Evolutionary conservation across 83 land plant species (phyloP), one percentile per base, ranked within the genome.

Genomic region (Diphasiastrum complanatum): DNA sequence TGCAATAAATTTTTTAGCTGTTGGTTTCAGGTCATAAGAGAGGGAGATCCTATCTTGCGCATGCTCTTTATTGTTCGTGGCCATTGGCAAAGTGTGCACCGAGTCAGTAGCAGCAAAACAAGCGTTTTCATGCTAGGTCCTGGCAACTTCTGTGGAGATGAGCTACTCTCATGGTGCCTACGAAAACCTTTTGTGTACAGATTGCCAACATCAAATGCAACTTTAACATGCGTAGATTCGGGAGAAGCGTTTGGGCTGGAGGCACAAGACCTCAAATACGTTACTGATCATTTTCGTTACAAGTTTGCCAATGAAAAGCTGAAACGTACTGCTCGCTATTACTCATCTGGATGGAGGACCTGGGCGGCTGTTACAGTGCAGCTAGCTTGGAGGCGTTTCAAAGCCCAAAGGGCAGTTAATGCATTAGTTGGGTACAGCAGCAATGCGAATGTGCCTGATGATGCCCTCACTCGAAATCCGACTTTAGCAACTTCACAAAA

Each of bases 61-160:
- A 55, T 55, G 59, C 19, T 55, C 14, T 55, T 55, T 19, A 55
- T 55, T 11, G 34, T 55, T 5, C 34, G 59, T 10, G 59, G 59
- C 14, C 59, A 55, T 26, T 35, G 26, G 11, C 38, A 30, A 30
- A 55, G 59, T 30, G 59, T 55, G 59, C 31, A 55, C 19, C 59
- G 59, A 11, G 59, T 55, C 11, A 27, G 59, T 14, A 27, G 31
- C 28, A 55, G 34, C 43, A 1, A 27, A 12, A 55, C 27, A 27
- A 55, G 59, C 59, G 31, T 35, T 10, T 31, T 26, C 34, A 33
- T 30, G 5, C 1, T 55, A 30, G 59, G 59, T 12, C 59, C 59
- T 55, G 59, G 59, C 11, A 55, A 55, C 59, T 55, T 55, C 1
- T 55, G 59, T 55, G 59, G 59, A 0, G 59, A 55, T 20, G 59